phyloP scores from a whole-genome alignment of 2,329 filamentous ascomycete species.

The Fusarium pseudocircinatum region DNA sequence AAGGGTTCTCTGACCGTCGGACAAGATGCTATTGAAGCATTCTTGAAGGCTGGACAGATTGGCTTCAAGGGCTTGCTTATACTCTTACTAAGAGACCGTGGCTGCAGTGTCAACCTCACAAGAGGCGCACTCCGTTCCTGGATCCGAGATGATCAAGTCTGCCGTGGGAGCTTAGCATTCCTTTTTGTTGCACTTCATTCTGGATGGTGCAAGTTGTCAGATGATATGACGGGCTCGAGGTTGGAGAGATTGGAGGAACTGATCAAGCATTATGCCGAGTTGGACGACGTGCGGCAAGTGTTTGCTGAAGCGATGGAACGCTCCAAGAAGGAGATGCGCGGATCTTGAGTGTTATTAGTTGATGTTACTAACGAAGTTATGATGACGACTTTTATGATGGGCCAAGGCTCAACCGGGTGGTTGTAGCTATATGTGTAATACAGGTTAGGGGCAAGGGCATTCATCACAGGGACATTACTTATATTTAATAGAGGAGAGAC shows the following conservation, averaged over 20 bases:
- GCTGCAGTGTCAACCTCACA: constrained; percentile 16
- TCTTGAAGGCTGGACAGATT: constrained; percentile 17
- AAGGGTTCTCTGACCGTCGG: constrained; percentile 6
- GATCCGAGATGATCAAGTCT: constrained; percentile 20
- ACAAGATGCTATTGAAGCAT: constrained; percentile 20
- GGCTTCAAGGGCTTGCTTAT: constrained; percentile 25
- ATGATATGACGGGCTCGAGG: constrained; percentile 8
- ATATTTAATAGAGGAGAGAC: constrained; percentile 6
- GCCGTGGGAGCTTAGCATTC: constrained; percentile 20
- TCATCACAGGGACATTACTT: background rate
- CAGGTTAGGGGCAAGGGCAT: background rate
- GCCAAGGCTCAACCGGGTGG: background rate
- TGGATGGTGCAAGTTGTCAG: constrained; percentile 17
- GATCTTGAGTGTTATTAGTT: background rate
- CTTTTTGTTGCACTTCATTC: constrained; percentile 23
- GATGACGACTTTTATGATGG: constrained; percentile 21
- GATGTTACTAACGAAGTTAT: constrained; percentile 16
- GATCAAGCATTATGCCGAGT: constrained; percentile 22
- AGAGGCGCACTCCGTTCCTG: constrained; percentile 18
- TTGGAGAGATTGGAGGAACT: constrained; percentile 12
- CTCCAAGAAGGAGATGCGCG: constrained; percentile 22
- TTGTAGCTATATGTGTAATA: constrained; percentile 4
- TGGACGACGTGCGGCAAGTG: constrained; percentile 17
- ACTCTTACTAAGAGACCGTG: constrained; percentile 16
- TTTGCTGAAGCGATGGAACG: constrained; percentile 25